Evolutionary conservation across 2,329 filamentous ascomycete species (phyloP).

Genomic region (Alternaria novae-zelandiae): DNA sequence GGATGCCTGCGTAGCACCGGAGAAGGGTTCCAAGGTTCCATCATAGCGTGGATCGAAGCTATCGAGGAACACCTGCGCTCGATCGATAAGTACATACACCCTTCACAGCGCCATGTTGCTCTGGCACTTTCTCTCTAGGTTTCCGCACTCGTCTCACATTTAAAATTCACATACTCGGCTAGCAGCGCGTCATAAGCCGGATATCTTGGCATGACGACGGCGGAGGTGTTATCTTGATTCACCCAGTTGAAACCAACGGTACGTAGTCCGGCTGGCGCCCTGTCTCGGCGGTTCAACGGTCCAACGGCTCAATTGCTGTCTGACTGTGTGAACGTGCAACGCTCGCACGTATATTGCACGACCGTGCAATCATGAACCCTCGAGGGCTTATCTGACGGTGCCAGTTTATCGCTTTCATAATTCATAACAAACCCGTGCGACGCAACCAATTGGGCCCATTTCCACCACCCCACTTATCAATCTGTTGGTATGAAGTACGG

Average conservation of each 20-base stretch:
- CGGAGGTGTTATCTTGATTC: neutral
- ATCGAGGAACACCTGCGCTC: neutral
- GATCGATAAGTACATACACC: conserved; percentile 5
- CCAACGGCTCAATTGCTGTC: conserved; percentile 1
- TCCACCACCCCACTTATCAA: conserved; percentile 1
- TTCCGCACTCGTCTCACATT: neutral
- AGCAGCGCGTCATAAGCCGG: neutral
- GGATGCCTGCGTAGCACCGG: neutral
- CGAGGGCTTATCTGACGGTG: conserved; percentile 17
- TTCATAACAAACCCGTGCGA: conserved; percentile 9
- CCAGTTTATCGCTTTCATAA: conserved; percentile 10
- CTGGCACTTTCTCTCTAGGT: conserved; percentile 4
- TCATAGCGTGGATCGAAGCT: neutral
- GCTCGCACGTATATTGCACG: neutral
- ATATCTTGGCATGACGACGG: neutral
- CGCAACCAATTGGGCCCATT: conserved; percentile 10
- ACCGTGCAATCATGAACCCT: conserved; percentile 3
- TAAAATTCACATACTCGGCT: conserved; percentile 6
- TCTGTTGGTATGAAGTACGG: conserved; percentile 73
- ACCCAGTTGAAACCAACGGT: conserved; percentile 18
- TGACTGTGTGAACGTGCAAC: neutral
- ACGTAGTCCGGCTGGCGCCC: conserved; percentile 11
- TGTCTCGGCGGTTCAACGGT: conserved; percentile 7
- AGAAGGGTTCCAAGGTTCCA: neutral
- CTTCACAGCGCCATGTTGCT: conserved; percentile 3